A percentile compares a stretch with the other conserved stretches of the same genome.
Evolutionary conservation across 176 grass and related monocot genomes (phyloP).

Genomic region (Musa beccarii): DNA sequence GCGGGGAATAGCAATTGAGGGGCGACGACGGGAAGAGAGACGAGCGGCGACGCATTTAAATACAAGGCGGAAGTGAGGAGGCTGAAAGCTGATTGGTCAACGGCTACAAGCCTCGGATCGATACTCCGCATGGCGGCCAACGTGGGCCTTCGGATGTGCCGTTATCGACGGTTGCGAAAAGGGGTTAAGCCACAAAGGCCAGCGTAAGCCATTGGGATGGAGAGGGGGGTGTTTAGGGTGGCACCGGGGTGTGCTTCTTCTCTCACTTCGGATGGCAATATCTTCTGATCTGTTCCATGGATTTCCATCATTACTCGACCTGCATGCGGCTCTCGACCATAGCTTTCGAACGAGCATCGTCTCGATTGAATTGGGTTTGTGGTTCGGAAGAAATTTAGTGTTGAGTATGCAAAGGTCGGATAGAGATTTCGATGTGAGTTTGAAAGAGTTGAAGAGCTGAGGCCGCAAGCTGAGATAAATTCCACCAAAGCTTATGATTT

Average conservation of each 20-base stretch:
- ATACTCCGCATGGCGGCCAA: not conserved
- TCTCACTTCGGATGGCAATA: constrained; percentile 8
- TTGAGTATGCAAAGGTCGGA: no score
- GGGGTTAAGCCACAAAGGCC: not conserved
- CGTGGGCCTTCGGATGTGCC: constrained; percentile 12
- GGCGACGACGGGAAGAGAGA: not conserved
- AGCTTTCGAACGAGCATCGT: no score
- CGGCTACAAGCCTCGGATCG: constrained; percentile 36
- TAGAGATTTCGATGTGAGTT: no score
- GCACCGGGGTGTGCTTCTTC: constrained; percentile 43
- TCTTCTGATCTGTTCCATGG: not conserved
- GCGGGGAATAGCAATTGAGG: not conserved
- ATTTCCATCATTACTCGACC: not conserved
- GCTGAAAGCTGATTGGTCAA: constrained; percentile 30
- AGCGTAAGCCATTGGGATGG: not conserved
- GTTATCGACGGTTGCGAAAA: not conserved
- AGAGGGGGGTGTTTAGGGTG: not conserved
- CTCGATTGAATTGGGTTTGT: no score
- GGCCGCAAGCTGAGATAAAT: no score
- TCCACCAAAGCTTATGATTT: no score
- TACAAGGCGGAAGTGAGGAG: constrained; percentile 24
- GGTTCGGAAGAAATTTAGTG: no score
- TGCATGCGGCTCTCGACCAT: not conserved
- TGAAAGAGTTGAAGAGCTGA: no score
- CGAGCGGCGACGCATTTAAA: constrained; percentile 27